Evolutionary conservation across 1,284 basidiomycete genomes (phyloP), one percentile per base, ranked within the genome.

Genomic region (Kwoniella shivajii): DNA sequence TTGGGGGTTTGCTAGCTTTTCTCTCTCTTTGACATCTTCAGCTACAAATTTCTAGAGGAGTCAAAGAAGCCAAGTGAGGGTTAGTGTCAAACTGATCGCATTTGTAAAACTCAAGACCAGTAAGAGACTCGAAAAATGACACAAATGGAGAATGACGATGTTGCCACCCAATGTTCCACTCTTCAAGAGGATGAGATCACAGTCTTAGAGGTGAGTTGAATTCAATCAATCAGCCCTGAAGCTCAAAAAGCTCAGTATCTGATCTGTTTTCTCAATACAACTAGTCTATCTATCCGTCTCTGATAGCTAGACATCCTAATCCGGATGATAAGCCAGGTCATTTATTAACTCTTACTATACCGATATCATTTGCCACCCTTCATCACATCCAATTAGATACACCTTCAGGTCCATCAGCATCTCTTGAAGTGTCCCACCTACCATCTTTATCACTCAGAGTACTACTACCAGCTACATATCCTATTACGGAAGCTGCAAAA

Each of bases 261-360:
- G 24, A 13, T n/a, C n/a, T 18, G n/a, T 16, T 45, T 29, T 41
- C 33, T 18, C 18, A 26, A 31, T 36, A n/a, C 50, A 30, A 31
- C 4, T 49, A 73, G 73, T 67, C 73, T 6, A 73, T 75, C 41
- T 73, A 75, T 55, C 68, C 68, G 2, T 59, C 53, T 2, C 61
- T 56, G 13, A 51, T 68, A 27, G 24, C 27, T 9, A 22, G 61
- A n/a, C 64, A 59, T 16, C 51, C 61, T 1, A 60, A 61, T 36
- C 57, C 58, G 0, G 9, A 24, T 11, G 27, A 43, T 26, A 64
- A 60, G 30, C 52, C 62, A 3, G 60, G 64, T 37, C 54, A 54
- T 16, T 16, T 66, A 1, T 48, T 72, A 24, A 55, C 36, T 4
- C 48, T 73, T 3, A 49, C 56, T 4, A 56, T 75, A n/a, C 65